phyloP scores from a whole-genome alignment of 2,329 filamentous ascomycete genomes.

The Gyromitra esculenta region DNA sequence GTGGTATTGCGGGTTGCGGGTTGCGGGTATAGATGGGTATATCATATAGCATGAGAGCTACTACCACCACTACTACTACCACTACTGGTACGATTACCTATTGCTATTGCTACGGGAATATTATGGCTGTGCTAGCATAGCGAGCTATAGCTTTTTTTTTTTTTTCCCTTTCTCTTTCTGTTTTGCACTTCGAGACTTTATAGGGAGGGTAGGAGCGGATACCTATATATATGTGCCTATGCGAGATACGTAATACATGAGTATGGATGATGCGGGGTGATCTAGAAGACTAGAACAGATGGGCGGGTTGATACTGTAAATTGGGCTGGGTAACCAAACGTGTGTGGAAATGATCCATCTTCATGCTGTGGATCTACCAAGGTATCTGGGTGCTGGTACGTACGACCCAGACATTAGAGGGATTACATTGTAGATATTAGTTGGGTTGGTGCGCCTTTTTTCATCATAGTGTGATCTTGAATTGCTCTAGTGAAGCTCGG shows the following conservation, averaged over 20 bases:
- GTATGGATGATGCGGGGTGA: not conserved
- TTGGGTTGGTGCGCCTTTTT: too few relatives aligned
- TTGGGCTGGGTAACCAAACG: not conserved
- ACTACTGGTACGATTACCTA: not conserved
- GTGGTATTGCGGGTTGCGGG: not conserved
- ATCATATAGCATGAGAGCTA: not conserved
- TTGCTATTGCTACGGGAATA: not conserved
- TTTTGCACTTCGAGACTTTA: too few relatives aligned
- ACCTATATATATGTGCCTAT: not conserved
- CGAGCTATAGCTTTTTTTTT: too few relatives aligned
- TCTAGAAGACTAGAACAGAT: not conserved
- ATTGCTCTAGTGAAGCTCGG: too few relatives aligned
- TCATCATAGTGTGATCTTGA: too few relatives aligned
- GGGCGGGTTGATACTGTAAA: not conserved
- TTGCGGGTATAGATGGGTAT: constrained; percentile 6
- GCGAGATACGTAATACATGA: not conserved
- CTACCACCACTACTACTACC: not conserved
- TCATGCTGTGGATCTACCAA: not conserved
- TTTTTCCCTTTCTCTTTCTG: too few relatives aligned
- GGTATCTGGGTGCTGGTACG: too few relatives aligned
- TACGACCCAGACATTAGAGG: too few relatives aligned
- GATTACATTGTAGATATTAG: too few relatives aligned
- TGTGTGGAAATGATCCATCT: not conserved
- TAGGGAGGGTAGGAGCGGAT: not conserved
- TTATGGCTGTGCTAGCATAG: too few relatives aligned